Base-by-base conservation (phyloP, 192 early-diverging fungal genomes). In the Podila epigama region DNA sequence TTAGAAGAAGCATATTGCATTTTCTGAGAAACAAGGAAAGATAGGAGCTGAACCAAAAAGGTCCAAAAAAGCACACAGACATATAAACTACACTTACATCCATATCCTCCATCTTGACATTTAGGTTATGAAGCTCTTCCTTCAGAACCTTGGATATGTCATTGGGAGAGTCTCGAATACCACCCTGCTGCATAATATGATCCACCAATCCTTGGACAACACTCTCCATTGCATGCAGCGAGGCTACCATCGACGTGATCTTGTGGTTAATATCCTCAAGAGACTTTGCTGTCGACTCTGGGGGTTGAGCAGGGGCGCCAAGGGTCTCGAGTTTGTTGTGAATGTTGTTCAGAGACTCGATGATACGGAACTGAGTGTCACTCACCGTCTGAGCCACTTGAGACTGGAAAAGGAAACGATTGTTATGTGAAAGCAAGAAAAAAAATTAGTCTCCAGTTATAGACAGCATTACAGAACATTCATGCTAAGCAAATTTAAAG, bases 91-190 rank as follows among this genome's bases (percentile, higher is more conserved):
- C n/a, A n/a, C 52, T 54, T 54, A 54, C 52, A 15, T 77, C 73
- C 60, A 77, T 77, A 34, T 77, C 73, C 53, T 77, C 73, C 73
- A 77, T 77, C 66, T 77, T 77, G 29, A 48, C 31, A 35, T 77
- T 77, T 31, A 77, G 18, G 32, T 36, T 77, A 11, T 35, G 55
- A 4, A 77, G 29, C 34, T 77, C 73, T 33, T 77, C 73, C 59
- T 68, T 77, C 15, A 77, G 33, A 1, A 77, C 56, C 40, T 64
- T 77, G 42, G 60, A 53, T 20, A 77, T 63, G 20, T 77, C 73
- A 3, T 12, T 13, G 18, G 18, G n/a, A 0, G 15, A 13, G 1
- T 33, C n/a, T 15, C 18, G 25, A 11, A 62, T 44, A 3, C 72
- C 64, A 0, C 66, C 66, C 32, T 77, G 66, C 5, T 63, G 27